Evolutionary conservation across 345 rosid species (phyloP), one percentile per base, ranked within the genome.

Genomic region (Schrenkiella parvula): DNA sequence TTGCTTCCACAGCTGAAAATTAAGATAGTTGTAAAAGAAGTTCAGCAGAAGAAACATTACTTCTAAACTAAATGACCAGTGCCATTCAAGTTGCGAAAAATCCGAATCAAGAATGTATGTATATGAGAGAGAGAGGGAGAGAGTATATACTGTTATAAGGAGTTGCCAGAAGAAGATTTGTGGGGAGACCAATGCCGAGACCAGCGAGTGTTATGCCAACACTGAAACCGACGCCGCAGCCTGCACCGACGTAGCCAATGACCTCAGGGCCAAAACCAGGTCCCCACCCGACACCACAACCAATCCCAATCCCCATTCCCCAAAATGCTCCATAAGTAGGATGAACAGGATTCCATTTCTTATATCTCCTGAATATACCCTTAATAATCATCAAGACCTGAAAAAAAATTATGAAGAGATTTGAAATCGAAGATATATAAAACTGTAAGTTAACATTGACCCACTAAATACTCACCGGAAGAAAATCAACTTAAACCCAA

Each of bases 231-330:
- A 86, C 70, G 7, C 98, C 98, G 8, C 97, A 90, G 57, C 97
- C 98, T 28, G 98, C 85, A 68, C 98, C 98, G 22, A 93, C 88
- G 66, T 88, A 89, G 19, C 98, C 96, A 75, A 89, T 56, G 23
- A 86, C 98, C 81, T 89, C 97, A 53, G 96, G 96, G 29, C 98
- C 98, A 58, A 93, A 90, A 31, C 98, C 96, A 53, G 98, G 98
- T 22, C 97, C 98, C 98, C 98, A 93, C 12, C 98, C 98, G 4
- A 92, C 84, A 2, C 98, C 98, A 70, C 98, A 92, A 6, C 98
- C 98, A 68, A 89, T 28, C 31, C 98, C 97, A 38, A 90, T 37
- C 12, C 98, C 98, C 97, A 93, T 88, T 3, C 96, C 98, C 97
- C 97, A 93, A 70, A 93, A 93, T 10, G 97, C 87, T 68, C 98